Percentiles rank a stretch among this genome's conserved stretches.
Conservation (phyloP, 75 land plant genomes). For the Picea sitchensis region DNA sequence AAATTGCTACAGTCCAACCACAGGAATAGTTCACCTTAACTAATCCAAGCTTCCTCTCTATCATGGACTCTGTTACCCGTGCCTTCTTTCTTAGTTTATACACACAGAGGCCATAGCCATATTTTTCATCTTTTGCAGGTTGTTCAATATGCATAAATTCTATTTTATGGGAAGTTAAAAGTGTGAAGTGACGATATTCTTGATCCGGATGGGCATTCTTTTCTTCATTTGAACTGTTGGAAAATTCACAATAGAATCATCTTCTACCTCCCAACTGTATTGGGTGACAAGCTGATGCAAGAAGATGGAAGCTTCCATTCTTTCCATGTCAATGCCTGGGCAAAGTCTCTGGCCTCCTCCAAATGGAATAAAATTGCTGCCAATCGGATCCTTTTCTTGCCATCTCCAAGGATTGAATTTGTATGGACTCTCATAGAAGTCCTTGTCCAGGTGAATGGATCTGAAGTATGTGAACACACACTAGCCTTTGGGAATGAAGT, state of each 20-base stretch:
- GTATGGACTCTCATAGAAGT: constrained; percentile 38
- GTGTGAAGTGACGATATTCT: neutral
- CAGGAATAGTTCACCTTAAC: too few relatives aligned
- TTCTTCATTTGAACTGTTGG: constrained; percentile 58
- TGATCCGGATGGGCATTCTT: constrained; percentile 46
- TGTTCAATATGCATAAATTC: neutral
- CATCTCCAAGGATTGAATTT: constrained; percentile 74
- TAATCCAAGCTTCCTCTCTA: too few relatives aligned
- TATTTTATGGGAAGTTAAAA: neutral
- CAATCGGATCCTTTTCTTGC: constrained; percentile 35
- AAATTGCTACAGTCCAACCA: too few relatives aligned
- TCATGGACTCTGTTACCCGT: too few relatives aligned
- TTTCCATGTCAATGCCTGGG: constrained; percentile 64
- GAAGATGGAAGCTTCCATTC: constrained; percentile 61
- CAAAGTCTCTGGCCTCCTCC: constrained; percentile 80
- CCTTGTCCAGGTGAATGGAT: constrained; percentile 63
- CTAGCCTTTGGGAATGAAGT: constrained; percentile 66
- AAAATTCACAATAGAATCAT: constrained; percentile 44
- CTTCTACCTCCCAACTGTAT: constrained; percentile 49
- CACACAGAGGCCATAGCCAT: too few relatives aligned
- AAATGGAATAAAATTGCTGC: constrained; percentile 52
- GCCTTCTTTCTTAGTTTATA: neutral
- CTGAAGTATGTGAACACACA: constrained; percentile 49
- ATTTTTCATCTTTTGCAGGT: neutral
- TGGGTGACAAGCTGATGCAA: constrained; percentile 60